A percentile compares a stretch with the other conserved stretches of the same genome.
Conservation (phyloP, 306 rosid genomes). For the Argentina anserina region DNA sequence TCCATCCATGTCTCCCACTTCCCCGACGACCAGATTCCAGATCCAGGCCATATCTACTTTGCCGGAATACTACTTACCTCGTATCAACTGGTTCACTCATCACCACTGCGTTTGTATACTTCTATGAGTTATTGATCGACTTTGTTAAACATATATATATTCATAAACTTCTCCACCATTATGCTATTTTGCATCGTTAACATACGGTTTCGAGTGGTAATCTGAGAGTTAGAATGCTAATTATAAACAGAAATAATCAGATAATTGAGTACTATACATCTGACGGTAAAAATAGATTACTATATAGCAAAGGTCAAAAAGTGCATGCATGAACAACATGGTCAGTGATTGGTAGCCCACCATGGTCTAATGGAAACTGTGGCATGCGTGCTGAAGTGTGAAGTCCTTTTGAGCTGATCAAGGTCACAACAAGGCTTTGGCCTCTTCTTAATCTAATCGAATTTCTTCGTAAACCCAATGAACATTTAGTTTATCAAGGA, state of each 20-base stretch:
- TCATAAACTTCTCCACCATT: too few species aligned
- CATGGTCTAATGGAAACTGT: slow-evolving; percentile 21
- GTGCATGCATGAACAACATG: too few species aligned
- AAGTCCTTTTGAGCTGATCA: slow-evolving; percentile 36
- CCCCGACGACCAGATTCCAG: background rate
- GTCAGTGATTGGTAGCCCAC: slow-evolving; percentile 28
- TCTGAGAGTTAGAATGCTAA: too few species aligned
- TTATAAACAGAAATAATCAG: too few species aligned
- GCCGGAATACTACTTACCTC: slow-evolving; percentile 20
- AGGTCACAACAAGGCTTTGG: slow-evolving; percentile 62
- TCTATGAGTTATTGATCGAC: too few species aligned
- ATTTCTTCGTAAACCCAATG: slow-evolving; percentile 22
- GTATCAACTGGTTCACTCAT: slow-evolving; percentile 29
- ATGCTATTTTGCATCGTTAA: too few species aligned
- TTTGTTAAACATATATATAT: too few species aligned
- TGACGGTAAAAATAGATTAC: too few species aligned
- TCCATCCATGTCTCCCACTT: slow-evolving; percentile 28
- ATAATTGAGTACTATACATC: too few species aligned
- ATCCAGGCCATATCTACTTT: background rate
- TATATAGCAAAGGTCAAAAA: too few species aligned
- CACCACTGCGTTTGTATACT: background rate
- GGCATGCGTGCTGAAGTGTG: slow-evolving; percentile 31
- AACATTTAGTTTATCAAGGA: background rate
- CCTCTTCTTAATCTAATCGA: slow-evolving; percentile 24
- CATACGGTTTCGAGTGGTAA: too few species aligned